Base-by-base conservation (phyloP, 2,329 filamentous ascomycete species). In the Kalmusia sp. region DNA sequence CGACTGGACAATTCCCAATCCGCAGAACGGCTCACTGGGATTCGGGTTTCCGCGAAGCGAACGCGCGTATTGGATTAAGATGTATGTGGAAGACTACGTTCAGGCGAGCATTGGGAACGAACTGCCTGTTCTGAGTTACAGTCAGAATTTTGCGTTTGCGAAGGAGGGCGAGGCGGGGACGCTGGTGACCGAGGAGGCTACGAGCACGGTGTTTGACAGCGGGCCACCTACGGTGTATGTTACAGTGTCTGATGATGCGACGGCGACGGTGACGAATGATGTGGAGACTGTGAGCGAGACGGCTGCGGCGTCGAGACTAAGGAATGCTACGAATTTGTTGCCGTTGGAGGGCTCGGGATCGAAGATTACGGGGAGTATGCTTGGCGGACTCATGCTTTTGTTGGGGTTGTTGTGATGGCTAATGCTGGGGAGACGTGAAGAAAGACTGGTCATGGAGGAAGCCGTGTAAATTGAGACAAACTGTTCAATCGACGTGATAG, bases 61-160 rank as follows among this genome's bases (percentile, higher is more conserved):
- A 30, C 22, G 24, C 12, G 47, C 54, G 1, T 63, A 54, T 30
- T 59, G 58, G 58, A 49, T 63, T 17, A 63, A 61, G 49, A 59
- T 61, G 45, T 63, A 57, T 40, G 58, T 63, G 6, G 56, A 61
- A 9, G 60, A 61, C 30, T 63, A 52, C 21, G 6, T 57, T 35
- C 33, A 59, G 7, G 28, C 19, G 12, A 46, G 46, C 4, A 53
- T 54, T 21, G 51, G 52, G 11, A 63, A 63, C 14, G 39, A 19
- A 9, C 49, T 47, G 11, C 58, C 58, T n/a, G 58, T 63, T 2
- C n/a, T 63, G 31, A 63, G 55, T 34, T 63, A 54, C 22, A 58
- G 55, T 21, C 47, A 52, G 35, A 55, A 54, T 15, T 63, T 63
- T 52, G 54, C 46, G 5, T 63, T 63, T 55, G 53, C 53, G 41